Evolutionary conservation across 1,284 basidiomycete genomes (phyloP), one percentile per base, ranked within the genome.

Genomic region (Coniferiporia weirii): DNA sequence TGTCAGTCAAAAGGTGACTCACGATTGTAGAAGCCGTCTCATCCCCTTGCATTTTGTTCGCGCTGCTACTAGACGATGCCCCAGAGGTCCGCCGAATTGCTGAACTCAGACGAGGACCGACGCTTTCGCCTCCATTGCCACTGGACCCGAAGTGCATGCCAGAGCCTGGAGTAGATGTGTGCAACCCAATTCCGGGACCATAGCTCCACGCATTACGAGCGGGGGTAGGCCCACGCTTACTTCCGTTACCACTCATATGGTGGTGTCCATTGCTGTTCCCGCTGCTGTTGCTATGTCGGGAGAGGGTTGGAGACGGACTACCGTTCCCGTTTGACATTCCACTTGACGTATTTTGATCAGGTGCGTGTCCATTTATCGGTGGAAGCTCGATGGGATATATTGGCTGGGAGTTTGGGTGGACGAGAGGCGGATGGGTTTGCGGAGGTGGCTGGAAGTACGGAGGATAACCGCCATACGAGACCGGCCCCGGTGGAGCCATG

Each of bases 21-120:
- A 91, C 89, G 59, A 86, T 77, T 59, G 81, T 83, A 36, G 88
- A 89, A 13, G 85, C 82, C 36, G 82, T 81, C 63, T 91, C 89
- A 68, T 91, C 89, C 56, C 80, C 81, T 34, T 84, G 82, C 19
- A 87, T 84, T 61, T 82, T 79, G 60, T 81, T 77, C 27, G 80
- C 78, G 54, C 76, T 72, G 64, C 76, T 82, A 50, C 77, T 77
- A 64, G 67, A 75, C 63, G 82, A 80, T 35, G 76, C 74, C 65
- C 67, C 67, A 19, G 75, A 74, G 34, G 70, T 69, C 52, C 82
- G 75, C 65, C 85, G 77, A 66, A 75, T 73, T 53, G 73, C 70
- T 44, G 69, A 68, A 61, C 72, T 84, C 62, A 90, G 71, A 56
- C 88, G 76, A 15, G 88, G 87, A 5, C 87, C 86, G 47, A 87